Evolutionary conservation across 2,329 filamentous ascomycete species (phyloP), one percentile per base, ranked within the genome.

Genomic region (Fusarium miscanthi): DNA sequence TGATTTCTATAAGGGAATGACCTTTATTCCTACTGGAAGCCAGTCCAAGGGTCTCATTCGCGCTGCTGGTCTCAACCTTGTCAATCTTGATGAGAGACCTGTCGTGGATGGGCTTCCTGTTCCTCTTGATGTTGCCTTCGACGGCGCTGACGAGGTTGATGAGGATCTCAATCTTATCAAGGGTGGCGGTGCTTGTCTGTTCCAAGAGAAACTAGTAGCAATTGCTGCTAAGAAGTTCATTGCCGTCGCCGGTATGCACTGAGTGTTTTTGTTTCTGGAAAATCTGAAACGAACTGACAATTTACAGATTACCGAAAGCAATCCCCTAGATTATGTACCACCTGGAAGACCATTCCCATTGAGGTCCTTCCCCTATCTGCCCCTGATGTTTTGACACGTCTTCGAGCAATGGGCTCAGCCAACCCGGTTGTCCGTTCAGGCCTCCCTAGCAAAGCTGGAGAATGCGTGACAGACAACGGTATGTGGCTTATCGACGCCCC

Each of bases 111-210:
- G 82, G 72, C 77, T 76, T 64, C 83, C 84, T 38, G 81, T 85
- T n/a, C 81, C 83, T 49, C 87, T 99, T 33, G 95, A 98, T 78
- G 92, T 98, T 23, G 93, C 93, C 54, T 99, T 99, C 80, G 96
- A 99, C 79, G 96, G 96, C 59, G 96, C 96, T 8, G 96, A 99
- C 81, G 96, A 99, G 85, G 94, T 99, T 37, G 96, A 99, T 80
- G 91, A 94, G 51, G 93, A 97, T 58, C 84, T 99, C 67, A 99
- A 98, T 83, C 94, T 95, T 80, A 98, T 99, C 85, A 98, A 98
- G 85, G 96, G 96, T 60, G 96, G 96, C 54, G 96, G 96, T 65
- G 96, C 94, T n/a, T 99, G 96, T 83, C 84, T 98, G 63, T 97
- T 97, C 85, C 96, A 98, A 82, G 96, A 99, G 85, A 99, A 99